A percentile compares a stretch with the other conserved stretches of the same genome.
phyloP scores from a whole-genome alignment of 2,329 filamentous ascomycete species.

The Curvularia verruculosa region DNA sequence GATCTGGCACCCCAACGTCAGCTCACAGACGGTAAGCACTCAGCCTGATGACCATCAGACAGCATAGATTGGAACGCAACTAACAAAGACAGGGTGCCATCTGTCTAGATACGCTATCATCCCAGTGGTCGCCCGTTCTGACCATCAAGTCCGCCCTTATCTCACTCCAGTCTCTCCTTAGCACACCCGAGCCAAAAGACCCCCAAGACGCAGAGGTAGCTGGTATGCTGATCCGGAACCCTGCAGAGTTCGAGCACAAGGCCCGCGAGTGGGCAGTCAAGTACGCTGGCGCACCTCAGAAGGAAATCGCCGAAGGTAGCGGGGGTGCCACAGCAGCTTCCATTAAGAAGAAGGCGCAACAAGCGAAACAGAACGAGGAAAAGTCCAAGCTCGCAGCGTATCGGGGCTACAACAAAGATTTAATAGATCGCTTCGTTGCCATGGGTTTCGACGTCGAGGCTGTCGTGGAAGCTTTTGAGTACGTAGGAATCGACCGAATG shows the following conservation, averaged over 20 bases:
- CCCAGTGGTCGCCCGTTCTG: conserved; percentile 92
- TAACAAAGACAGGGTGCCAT: conserved; percentile 78
- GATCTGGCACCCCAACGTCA: conserved; percentile 97
- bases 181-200: conserved; percentile 92
- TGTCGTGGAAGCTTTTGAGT: conserved; percentile 85
- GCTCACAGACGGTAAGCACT: conserved; percentile 80
- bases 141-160: conserved; percentile 96
- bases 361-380: conserved; percentile 64
- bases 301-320: conserved; percentile 60
- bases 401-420: conserved; percentile 81
- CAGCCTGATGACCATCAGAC: neutral
- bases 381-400: conserved; percentile 67
- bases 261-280: conserved; percentile 90
- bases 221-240: conserved; percentile 81
- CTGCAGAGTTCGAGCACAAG: conserved; percentile 77
- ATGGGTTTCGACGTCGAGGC: conserved; percentile 91
- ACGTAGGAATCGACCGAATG: conserved; percentile 79
- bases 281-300: conserved; percentile 76
- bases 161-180: conserved; percentile 89
- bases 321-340: conserved; percentile 60
- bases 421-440: conserved; percentile 81
- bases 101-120: conserved; percentile 88
- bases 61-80: neutral
- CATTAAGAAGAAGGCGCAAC: conserved; percentile 60
- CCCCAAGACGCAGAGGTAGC: conserved; percentile 97